A percentile compares a stretch with the other conserved stretches of the same genome.
These are phyloP conservation scores for Salix purpurea DNA, from an alignment of 345 rosid genomes.

Conservation along the genomic window DNA sequence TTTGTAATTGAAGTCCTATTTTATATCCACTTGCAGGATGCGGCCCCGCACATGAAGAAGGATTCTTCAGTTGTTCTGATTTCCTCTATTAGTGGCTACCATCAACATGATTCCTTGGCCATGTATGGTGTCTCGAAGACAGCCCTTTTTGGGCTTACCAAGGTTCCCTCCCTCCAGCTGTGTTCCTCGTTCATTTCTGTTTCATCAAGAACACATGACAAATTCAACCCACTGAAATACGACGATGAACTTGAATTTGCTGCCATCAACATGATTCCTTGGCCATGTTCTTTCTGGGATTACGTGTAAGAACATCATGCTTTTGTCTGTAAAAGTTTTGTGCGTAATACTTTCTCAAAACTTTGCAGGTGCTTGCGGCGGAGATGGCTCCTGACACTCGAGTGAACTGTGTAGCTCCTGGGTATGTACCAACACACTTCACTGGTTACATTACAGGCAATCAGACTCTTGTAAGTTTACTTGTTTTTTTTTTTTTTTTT, in stretches of 20 bases:
- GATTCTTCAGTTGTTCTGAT: constrained; percentile 75
- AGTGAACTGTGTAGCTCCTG: constrained; percentile 82
- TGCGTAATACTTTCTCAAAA: neutral
- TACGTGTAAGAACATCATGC: no score
- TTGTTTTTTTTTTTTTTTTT: no score
- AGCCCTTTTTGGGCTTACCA: constrained; percentile 81
- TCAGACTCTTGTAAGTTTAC: constrained; percentile 42
- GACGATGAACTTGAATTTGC: neutral
- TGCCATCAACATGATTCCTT: no score
- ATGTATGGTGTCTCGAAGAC: constrained; percentile 97
- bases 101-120: constrained; percentile 50
- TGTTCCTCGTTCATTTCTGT: neutral
- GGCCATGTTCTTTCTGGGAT: no score
- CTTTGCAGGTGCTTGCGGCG: constrained; percentile 68
- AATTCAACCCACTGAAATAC: neutral
- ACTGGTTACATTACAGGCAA: constrained; percentile 50
- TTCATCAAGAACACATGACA: no score
- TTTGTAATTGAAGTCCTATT: neutral
- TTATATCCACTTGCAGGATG: constrained; percentile 41
- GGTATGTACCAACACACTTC: constrained; percentile 82
- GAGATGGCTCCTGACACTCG: constrained; percentile 84
- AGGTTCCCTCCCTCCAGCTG: constrained; percentile 38
- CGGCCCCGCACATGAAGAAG: constrained; percentile 65
- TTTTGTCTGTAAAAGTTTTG: no score
- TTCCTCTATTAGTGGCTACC: constrained; percentile 68